Percentiles rank a stretch among this genome's conserved stretches.
These are phyloP conservation scores for Xylaria sp. DNA, from an alignment of 2,329 filamentous ascomycete species.

Conservation along the genomic window DNA sequence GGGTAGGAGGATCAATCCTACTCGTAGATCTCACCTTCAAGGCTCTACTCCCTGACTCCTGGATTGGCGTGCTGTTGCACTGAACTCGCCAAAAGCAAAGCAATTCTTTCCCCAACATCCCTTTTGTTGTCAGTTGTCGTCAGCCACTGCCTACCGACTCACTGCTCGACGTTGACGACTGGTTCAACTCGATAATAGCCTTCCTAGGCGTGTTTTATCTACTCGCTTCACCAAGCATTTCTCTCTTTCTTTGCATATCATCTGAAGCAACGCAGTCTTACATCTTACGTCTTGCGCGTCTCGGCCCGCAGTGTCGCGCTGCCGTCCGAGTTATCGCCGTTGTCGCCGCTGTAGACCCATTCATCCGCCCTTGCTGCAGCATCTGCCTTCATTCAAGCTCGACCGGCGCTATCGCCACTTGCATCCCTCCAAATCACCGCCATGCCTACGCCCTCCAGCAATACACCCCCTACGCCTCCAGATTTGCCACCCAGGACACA, in stretches of 20 bases:
- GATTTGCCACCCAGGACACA: slow-evolving; percentile 47
- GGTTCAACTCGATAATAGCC: slow-evolving; percentile 18
- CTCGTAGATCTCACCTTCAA: background rate
- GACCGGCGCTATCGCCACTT: slow-evolving; percentile 23
- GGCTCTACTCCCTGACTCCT: slow-evolving; percentile 8
- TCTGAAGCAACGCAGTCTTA: slow-evolving; percentile 13
- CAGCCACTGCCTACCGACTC: background rate
- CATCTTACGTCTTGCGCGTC: slow-evolving; percentile 13
- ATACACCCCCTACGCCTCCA: slow-evolving; percentile 41
- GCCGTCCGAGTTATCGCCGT: slow-evolving; percentile 29
- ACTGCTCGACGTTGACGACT: background rate
- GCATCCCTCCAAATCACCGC: slow-evolving; percentile 29
- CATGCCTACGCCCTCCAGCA: slow-evolving; percentile 50
- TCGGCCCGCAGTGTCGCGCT: slow-evolving; percentile 28
- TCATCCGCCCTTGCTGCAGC: slow-evolving; percentile 15
- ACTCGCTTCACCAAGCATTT: slow-evolving; percentile 20
- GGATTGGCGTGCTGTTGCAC: slow-evolving; percentile 30
- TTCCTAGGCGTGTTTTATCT: slow-evolving; percentile 12
- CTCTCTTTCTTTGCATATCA: slow-evolving; percentile 28
- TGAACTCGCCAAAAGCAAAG: slow-evolving; percentile 16
- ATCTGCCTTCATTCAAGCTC: slow-evolving; percentile 12
- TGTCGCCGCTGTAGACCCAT: background rate
- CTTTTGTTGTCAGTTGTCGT: background rate
- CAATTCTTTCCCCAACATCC: background rate
- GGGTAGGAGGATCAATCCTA: slow-evolving; percentile 7